Conservation (phyloP, 2,329 filamentous ascomycete genomes). For the Zarea fungicola region DNA sequence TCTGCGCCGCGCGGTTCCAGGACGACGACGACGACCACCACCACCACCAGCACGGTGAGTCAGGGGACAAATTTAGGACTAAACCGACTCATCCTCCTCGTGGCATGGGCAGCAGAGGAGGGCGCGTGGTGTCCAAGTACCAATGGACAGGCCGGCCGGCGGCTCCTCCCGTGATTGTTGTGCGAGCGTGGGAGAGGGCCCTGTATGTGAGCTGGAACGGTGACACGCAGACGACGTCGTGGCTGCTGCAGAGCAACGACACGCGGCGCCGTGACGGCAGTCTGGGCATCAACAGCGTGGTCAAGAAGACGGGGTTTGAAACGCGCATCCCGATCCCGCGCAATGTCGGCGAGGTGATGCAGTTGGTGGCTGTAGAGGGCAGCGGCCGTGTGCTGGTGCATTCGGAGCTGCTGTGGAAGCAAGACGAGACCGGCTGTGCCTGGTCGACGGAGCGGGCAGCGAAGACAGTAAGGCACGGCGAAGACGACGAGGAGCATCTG, state of each 20-base stretch:
- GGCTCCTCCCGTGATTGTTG: slow-evolving; percentile 27
- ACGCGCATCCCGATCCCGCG: slow-evolving; percentile 17
- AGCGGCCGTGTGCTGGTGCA: slow-evolving; percentile 21
- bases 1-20: slow-evolving; percentile 41
- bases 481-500: background rate
- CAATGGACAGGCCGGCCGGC: slow-evolving; percentile 43
- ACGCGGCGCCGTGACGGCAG: slow-evolving; percentile 10
- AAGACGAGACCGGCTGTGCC: background rate
- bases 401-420: slow-evolving; percentile 3
- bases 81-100: no score
- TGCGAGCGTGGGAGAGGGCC: slow-evolving; percentile 15
- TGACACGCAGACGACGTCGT: slow-evolving; percentile 39
- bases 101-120: slow-evolving; percentile 28
- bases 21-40: background rate
- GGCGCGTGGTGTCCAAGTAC: slow-evolving; percentile 45
- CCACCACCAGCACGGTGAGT: background rate
- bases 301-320: slow-evolving; percentile 19
- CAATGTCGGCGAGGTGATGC: slow-evolving; percentile 17
- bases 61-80: no score
- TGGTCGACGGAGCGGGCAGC: background rate
- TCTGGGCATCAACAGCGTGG: slow-evolving; percentile 9
- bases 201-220: slow-evolving; percentile 52
- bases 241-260: slow-evolving; percentile 34
- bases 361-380: slow-evolving; percentile 18
- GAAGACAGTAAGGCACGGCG: no score